Percentiles rank a stretch among this genome's conserved stretches.
phyloP scores from a whole-genome alignment of 2,329 filamentous ascomycete species.

The Penicillium expansum region DNA sequence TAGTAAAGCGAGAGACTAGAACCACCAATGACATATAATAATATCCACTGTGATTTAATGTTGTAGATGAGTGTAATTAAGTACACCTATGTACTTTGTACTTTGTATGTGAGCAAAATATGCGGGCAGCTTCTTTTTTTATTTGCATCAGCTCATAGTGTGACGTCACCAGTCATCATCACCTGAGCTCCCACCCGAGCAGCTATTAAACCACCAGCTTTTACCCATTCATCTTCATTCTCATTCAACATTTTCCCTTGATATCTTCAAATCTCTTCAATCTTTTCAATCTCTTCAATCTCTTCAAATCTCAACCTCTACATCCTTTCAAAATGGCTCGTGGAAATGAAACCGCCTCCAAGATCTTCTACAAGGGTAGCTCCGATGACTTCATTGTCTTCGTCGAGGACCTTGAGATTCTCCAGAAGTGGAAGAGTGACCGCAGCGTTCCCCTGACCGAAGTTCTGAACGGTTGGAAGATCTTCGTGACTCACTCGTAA shows the following conservation, averaged over 20 bases:
- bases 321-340: conserved; percentile 57
- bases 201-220: conserved; percentile 9
- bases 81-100: too few relatives aligned
- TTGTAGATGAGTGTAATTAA: too few relatives aligned
- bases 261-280: conserved; percentile 13
- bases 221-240: background rate
- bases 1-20: conserved; percentile 8
- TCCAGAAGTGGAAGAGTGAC: conserved; percentile 81
- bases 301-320: background rate
- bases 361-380: conserved; percentile 81
- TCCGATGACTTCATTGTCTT: conserved; percentile 67
- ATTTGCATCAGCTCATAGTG: conserved; percentile 3
- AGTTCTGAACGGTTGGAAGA: conserved; percentile 82
- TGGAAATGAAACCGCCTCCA: conserved; percentile 67
- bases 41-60: conserved; percentile 24
- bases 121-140: conserved; percentile 8
- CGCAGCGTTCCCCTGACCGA: conserved; percentile 74
- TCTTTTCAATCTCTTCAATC: background rate
- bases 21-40: background rate
- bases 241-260: background rate
- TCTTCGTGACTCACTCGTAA: conserved; percentile 88
- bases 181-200: background rate
- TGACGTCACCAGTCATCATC: conserved; percentile 29
- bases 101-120: background rate
- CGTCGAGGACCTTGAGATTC: conserved; percentile 50